Base-by-base conservation (phyloP, 2,329 filamentous ascomycete genomes). In the Torrubiella hemipterigena region DNA sequence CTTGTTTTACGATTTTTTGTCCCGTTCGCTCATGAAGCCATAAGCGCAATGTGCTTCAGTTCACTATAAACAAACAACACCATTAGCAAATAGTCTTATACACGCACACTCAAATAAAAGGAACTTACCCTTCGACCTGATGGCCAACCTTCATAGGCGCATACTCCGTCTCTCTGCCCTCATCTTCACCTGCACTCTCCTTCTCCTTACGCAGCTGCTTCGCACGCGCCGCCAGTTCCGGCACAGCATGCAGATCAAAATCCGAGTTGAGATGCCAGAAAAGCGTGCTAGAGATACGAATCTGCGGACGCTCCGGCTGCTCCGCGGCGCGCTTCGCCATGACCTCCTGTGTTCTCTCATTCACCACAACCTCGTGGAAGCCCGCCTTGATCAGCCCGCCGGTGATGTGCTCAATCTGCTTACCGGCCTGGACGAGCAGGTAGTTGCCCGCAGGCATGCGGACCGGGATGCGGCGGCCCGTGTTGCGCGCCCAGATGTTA, bases 401-500 rank as follows among this genome's bases (percentile, higher is more conserved):
- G 0, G 70, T 74, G 30, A 72, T 50, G 52, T 76, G 65, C 57
- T 76, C 71, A 34, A 76, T 58, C 54, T 76, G 71, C 56, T 75
- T 75, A 35, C 71, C 71, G 2, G 71, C 71, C 45, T 76, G 71
- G 6, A 76, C 71, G 12, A 76, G 60, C 12, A 76, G 57, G 49
- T 73, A 60, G 47, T 69, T 70, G 4, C 69, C 69, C 4, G 55
- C 54, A 0, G 71, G 71, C 40, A 76, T 75, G 51, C 63, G 62
- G 39, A 76, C 71, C 27, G 70, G 51, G 40, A 76, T 73, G 40
- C 65, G 63, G 38, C 57, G 59, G 27, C 71, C 71, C 2, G 70
- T 75, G 60, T 76, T 76, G 42, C 71, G 68, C 15, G 69, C 71
- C 71, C 71, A 76, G 44, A 76, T 67, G 55, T 76, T 64, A 41